phyloP scores from a whole-genome alignment of 2,329 filamentous ascomycete species.

The Fusarium siculi region DNA sequence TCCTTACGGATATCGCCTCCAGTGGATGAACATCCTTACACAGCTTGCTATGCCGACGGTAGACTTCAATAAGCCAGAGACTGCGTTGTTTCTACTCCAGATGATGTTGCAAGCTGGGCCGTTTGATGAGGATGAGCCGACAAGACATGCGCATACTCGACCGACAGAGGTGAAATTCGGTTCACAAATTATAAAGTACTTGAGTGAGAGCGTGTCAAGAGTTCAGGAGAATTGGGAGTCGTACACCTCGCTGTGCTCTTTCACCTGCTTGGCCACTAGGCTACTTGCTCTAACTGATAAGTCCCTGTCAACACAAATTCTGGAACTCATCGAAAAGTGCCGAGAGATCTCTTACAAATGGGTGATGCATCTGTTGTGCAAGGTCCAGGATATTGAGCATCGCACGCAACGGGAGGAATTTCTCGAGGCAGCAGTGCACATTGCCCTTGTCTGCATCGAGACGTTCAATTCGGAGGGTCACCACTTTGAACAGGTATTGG shows the following conservation, averaged over 20 bases:
- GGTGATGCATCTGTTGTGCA: slow-evolving; percentile 2
- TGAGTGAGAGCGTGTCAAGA: not conserved
- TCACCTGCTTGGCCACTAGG: slow-evolving; percentile 28
- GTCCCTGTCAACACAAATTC: not conserved
- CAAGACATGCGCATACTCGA: slow-evolving; percentile 6
- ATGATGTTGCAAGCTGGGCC: slow-evolving; percentile 36
- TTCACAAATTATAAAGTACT: not conserved
- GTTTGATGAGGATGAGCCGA: rapidly evolving
- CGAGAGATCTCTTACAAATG: slow-evolving; percentile 21
- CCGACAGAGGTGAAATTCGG: slow-evolving; percentile 15
- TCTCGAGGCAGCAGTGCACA: not conserved
- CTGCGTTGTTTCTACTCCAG: slow-evolving; percentile 33
- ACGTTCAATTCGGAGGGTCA: slow-evolving; percentile 27
- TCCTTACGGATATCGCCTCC: slow-evolving; percentile 22
- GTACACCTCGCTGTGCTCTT: slow-evolving; percentile 25
- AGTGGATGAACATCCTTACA: slow-evolving; percentile 37
- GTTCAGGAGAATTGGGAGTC: slow-evolving; percentile 41
- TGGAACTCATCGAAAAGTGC: slow-evolving; percentile 4
- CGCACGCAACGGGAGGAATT: slow-evolving; percentile 17
- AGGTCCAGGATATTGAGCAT: slow-evolving; percentile 1
- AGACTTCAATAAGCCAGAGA: slow-evolving; percentile 41
- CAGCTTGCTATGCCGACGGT: slow-evolving; percentile 38
- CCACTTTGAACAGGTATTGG: not conserved
- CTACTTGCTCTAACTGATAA: slow-evolving; percentile 16
- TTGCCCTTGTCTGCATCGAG: slow-evolving; percentile 23